A percentile compares a stretch with the other conserved stretches of the same genome.
These are phyloP conservation scores for Thuja plicata DNA, from an alignment of 83 land plant genomes.

Conservation along the genomic window DNA sequence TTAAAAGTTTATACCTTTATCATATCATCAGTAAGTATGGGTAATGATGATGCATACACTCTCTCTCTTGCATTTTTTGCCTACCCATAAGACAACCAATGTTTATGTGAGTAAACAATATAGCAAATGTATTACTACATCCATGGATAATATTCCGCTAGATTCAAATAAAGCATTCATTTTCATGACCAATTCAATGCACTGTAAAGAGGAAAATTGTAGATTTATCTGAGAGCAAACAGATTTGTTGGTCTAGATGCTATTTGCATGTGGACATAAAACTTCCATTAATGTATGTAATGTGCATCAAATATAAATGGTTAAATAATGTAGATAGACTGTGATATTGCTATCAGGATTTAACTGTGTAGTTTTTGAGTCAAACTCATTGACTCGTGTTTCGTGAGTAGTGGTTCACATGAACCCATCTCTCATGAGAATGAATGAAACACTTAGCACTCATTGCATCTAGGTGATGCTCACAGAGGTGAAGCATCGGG, in stretches of 20 bases:
- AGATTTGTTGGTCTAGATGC: neutral
- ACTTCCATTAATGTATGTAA: neutral
- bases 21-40: too few species aligned
- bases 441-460: too few species aligned
- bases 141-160: neutral
- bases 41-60: slow-evolving; percentile 7
- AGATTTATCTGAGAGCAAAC: neutral
- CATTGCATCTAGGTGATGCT: too few species aligned
- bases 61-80: neutral
- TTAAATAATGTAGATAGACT: neutral
- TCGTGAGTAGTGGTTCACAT: too few species aligned
- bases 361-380: too few species aligned
- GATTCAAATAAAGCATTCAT: neutral
- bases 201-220: neutral
- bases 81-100: slow-evolving; percentile 3
- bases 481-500: too few species aligned
- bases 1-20: too few species aligned
- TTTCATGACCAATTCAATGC: neutral
- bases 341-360: too few species aligned
- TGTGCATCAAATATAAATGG: neutral
- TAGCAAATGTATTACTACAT: neutral
- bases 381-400: too few species aligned
- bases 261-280: neutral
- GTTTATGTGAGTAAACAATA: neutral
- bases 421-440: too few species aligned